A percentile compares a stretch with the other conserved stretches of the same genome.
Evolutionary conservation across 129 eudicot species (phyloP).

Genomic region (Pseudognaphalium luteoalbum): DNA sequence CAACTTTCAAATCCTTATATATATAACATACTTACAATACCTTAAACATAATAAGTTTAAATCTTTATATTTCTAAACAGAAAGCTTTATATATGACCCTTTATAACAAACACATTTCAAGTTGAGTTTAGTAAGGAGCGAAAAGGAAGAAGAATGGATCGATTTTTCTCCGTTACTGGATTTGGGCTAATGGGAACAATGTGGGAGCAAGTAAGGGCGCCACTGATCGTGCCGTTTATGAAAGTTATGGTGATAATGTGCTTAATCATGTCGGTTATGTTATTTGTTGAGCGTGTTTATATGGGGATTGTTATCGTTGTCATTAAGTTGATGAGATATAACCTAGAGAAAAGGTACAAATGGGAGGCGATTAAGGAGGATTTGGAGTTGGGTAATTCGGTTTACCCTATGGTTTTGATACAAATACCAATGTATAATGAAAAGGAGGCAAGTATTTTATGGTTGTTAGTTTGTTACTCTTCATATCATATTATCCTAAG

Average conservation of each 20-base stretch:
- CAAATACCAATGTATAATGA: slow-evolving; percentile 95
- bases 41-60: slow-evolving; percentile 9
- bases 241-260: slow-evolving; percentile 54
- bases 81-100: not conserved
- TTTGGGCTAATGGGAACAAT: slow-evolving; percentile 33
- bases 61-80: not conserved
- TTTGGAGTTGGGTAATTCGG: slow-evolving; percentile 66
- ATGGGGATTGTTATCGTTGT: slow-evolving; percentile 68
- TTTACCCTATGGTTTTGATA: slow-evolving; percentile 84
- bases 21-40: slow-evolving; percentile 15
- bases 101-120: not conserved
- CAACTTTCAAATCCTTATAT: slow-evolving; percentile 18
- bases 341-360: slow-evolving; percentile 66
- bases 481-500: not conserved
- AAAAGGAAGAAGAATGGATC: slow-evolving; percentile 34
- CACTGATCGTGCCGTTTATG: slow-evolving; percentile 67
- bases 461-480: not conserved
- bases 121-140: not conserved
- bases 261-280: slow-evolving; percentile 73
- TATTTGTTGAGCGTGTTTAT: slow-evolving; percentile 75
- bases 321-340: slow-evolving; percentile 57
- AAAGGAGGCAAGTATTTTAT: slow-evolving; percentile 54
- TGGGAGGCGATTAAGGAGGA: slow-evolving; percentile 88
- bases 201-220: slow-evolving; percentile 60
- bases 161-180: slow-evolving; percentile 15